phyloP scores from a whole-genome alignment of 768 basidiomycete genomes.

The Boletus patriciae region DNA sequence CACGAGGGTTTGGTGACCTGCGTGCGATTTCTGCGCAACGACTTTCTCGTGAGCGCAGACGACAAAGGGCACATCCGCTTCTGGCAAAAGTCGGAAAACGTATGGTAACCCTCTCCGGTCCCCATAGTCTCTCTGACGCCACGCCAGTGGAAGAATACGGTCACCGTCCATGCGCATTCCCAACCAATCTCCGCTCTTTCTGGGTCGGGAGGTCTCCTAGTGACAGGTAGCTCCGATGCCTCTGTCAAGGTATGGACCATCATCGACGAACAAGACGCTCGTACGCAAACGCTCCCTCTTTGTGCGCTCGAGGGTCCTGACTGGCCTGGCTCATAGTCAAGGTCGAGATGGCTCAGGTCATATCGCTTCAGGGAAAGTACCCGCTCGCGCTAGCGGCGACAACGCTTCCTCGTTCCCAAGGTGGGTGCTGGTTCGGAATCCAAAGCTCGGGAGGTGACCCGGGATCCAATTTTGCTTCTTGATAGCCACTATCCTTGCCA shows the following conservation, averaged over 20 bases:
- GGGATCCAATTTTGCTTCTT: neutral
- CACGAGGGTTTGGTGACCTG: conserved; percentile 76
- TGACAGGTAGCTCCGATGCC: conserved; percentile 85
- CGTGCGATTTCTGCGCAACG: conserved; percentile 60
- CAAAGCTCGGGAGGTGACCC: neutral
- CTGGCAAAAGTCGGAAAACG: conserved; percentile 51
- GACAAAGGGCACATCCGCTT: conserved; percentile 64
- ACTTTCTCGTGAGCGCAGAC: conserved; percentile 68
- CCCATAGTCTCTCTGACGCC: conserved; percentile 14
- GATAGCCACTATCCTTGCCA: conserved; percentile 67
- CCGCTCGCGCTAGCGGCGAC: conserved; percentile 69
- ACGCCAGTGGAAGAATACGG: conserved; percentile 56
- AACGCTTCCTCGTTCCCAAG: conserved; percentile 63
- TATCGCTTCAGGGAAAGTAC: conserved; percentile 67
- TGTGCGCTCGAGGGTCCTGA: conserved; percentile 3
- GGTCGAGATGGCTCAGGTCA: conserved; percentile 51
- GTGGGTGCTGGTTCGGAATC: conserved; percentile 40
- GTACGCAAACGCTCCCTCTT: conserved; percentile 22
- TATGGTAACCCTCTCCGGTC: conserved; percentile 3
- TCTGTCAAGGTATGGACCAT: conserved; percentile 73
- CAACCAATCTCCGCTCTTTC: conserved; percentile 71
- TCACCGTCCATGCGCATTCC: conserved; percentile 57
- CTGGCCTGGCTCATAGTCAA: conserved; percentile 29
- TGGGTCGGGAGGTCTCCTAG: conserved; percentile 47
- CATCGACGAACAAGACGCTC: conserved; percentile 23